phyloP scores from a whole-genome alignment of 1,284 basidiomycete species.

The Cronartium quercuum region DNA sequence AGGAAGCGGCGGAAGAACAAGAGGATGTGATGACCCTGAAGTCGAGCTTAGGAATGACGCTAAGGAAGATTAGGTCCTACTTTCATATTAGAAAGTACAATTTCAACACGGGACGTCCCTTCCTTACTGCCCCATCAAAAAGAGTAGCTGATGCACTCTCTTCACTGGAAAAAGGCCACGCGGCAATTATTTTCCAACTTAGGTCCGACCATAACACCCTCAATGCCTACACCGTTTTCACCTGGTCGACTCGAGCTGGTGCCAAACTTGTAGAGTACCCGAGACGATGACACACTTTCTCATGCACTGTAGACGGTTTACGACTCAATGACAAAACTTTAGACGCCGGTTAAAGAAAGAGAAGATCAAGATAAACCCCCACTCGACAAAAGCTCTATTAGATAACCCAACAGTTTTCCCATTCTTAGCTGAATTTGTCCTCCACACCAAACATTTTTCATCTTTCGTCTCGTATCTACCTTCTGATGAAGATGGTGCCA shows the following conservation, averaged over 20 bases:
- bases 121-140: background rate
- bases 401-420: background rate
- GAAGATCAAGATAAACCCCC: background rate
- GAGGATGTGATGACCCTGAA: background rate
- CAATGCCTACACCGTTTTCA: background rate
- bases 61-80: background rate
- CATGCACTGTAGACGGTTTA: background rate
- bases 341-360: background rate
- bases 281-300: constrained; percentile 3
- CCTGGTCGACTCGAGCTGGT: background rate
- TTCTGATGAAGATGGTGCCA: too few species aligned
- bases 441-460: too few species aligned
- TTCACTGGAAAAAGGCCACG: background rate
- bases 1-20: too few species aligned
- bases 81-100: too few species aligned
- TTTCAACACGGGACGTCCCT: background rate
- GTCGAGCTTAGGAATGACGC: background rate
- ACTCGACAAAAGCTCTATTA: background rate
- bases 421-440: too few species aligned
- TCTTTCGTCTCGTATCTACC: too few species aligned
- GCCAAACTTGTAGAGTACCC: background rate
- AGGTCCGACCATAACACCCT: too few species aligned
- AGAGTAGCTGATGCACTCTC: background rate
- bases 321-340: background rate
- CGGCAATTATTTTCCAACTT: too few species aligned